These are phyloP conservation scores for Heterobasidion irregulare DNA, from an alignment of 1,284 basidiomycete species.

Conservation along the genomic window DNA sequence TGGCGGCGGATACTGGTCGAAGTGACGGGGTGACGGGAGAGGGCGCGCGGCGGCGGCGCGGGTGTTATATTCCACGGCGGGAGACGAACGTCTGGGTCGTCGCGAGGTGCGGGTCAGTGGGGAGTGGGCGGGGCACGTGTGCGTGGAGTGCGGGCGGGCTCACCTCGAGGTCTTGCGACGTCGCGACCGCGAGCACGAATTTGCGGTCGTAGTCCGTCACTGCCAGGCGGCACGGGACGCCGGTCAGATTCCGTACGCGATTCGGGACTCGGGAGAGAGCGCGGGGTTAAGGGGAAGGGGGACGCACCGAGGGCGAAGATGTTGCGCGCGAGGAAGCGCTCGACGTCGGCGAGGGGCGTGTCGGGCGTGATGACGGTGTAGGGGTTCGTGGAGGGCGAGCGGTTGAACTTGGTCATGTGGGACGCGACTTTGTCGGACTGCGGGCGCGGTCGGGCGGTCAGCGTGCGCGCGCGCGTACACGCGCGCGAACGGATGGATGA, in stretches of 20 bases:
- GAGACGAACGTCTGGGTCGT: not conserved
- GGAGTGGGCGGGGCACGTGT: not conserved
- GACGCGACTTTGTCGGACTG: slow-evolving; percentile 57
- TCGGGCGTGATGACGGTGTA: slow-evolving; percentile 79
- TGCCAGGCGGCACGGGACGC: slow-evolving; percentile 17
- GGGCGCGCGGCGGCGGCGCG: not conserved
- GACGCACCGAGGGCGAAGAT: slow-evolving; percentile 71
- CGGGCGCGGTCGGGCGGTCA: not conserved
- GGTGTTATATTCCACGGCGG: not conserved
- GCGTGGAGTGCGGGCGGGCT: no score
- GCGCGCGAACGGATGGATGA: no score
- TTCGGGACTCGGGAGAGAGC: not conserved
- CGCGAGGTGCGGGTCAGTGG: not conserved
- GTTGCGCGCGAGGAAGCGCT: slow-evolving; percentile 62
- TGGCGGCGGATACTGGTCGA: no score
- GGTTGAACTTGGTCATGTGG: slow-evolving; percentile 74
- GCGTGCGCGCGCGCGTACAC: no score
- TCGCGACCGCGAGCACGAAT: slow-evolving; percentile 82
- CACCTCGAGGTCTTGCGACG: slow-evolving; percentile 70
- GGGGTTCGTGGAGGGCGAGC: slow-evolving; percentile 44
- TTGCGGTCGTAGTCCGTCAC: slow-evolving; percentile 79
- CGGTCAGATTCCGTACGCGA: not conserved
- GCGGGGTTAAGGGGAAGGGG: slow-evolving; percentile 2
- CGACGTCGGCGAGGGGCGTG: slow-evolving; percentile 69
- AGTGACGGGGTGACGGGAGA: not conserved